Base-by-base conservation (phyloP, 192 early-diverging fungal species). In the Coemansia sp. region DNA sequence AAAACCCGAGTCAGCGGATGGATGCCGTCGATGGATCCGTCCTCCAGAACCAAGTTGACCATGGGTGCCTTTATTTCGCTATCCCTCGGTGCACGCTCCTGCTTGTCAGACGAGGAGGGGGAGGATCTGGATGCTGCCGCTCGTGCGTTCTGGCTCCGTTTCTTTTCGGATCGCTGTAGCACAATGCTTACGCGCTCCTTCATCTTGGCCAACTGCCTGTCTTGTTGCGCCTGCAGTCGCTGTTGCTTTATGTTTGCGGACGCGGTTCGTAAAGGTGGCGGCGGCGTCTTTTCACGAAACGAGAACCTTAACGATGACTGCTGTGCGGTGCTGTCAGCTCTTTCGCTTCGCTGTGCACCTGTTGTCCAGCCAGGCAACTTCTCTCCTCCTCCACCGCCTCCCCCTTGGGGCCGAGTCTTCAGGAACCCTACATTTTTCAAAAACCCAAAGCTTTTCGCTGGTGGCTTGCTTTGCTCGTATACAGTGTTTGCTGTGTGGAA, bases 31-130 rank as follows among this genome's bases (percentile, higher is more conserved):
- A 57, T 8, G 1, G 52, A 21, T 16, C 71, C 77, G 13, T 71
- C 68, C 13, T 58, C 49, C 21, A 40, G 30, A 15, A 79, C 72
- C 16, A 74, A 31, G 7, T 56, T 60, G 12, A 79, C 68, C 64
- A 70, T 67, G 2, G 77, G 42, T 16, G 64, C 45, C 6, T 21
- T 12, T n/a, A 74, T 79, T 68, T 79, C 65, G 34, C 74, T 72
- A 51, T 79, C 72, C 15, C 72, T 71, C 5, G 66, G 61, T 23
- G 69, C 58, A 1, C 69, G 61, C 35, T 68, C 58, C 21, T 61
- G 31, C 8, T 52, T 31, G 7, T 46, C 42, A 16, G 40, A 7
- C 2, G 40, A 42, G 15, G 12, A 20, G 2, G 40, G 15, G 15
- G 12, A 20, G 2, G 12, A 13, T 29, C 42, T 61, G 40, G 26